phyloP scores from a whole-genome alignment of 2,329 filamentous ascomycete genomes.

The Claviceps sp. region DNA sequence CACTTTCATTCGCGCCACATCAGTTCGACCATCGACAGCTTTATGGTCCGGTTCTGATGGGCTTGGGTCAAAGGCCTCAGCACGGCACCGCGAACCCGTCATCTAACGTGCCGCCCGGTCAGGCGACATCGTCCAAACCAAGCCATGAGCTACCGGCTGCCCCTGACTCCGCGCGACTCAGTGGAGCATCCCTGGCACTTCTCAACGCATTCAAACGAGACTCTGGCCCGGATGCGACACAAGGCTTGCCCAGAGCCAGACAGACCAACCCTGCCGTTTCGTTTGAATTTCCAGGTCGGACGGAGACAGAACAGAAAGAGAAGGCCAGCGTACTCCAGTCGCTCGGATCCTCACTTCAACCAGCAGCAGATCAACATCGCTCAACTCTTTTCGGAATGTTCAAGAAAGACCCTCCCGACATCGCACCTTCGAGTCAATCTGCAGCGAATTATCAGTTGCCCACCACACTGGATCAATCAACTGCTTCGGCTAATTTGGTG shows the following conservation, averaged over 20 bases:
- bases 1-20: constrained; percentile 8
- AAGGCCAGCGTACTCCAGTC: constrained; percentile 14
- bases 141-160: constrained; percentile 2
- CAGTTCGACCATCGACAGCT: constrained; percentile 24
- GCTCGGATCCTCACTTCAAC: constrained; percentile 14
- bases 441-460: background rate
- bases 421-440: background rate
- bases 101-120: background rate
- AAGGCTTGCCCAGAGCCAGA: background rate
- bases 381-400: constrained; percentile 40
- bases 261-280: background rate
- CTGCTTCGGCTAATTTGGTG: background rate
- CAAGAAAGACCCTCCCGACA: constrained; percentile 23
- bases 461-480: background rate
- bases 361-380: constrained; percentile 24
- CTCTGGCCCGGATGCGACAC: constrained; percentile 3
- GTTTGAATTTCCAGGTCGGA: background rate
- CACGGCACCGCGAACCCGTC: background rate
- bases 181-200: constrained; percentile 28
- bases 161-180: constrained; percentile 19
- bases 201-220: constrained; percentile 30
- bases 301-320: background rate
- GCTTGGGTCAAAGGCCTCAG: constrained; percentile 15
- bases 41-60: constrained; percentile 37
- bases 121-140: background rate